Evolutionary conservation across 352 stramenopile species (phyloP).

Genomic region (Phytophthora sp.): DNA sequence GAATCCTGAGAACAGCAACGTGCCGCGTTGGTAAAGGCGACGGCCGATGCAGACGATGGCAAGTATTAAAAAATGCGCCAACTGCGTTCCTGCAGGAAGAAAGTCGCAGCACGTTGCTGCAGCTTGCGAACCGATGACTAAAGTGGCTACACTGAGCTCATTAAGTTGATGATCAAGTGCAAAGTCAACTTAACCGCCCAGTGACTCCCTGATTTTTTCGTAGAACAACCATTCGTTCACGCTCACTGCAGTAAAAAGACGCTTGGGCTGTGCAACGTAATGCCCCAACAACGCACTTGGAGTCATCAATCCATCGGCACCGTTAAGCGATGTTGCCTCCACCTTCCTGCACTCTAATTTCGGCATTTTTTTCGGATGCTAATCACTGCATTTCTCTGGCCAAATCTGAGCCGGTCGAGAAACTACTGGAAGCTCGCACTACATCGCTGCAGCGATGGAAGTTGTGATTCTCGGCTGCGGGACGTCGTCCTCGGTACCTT

Average conservation of each 20-base stretch:
- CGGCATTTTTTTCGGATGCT: not conserved
- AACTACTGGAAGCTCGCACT: not conserved
- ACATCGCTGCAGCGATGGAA: not conserved
- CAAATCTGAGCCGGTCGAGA: not conserved
- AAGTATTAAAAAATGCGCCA: too few relatives aligned
- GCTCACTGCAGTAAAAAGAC: too few relatives aligned
- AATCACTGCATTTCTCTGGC: slow-evolving; percentile 4
- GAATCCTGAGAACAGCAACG: slow-evolving; percentile 26
- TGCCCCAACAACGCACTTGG: too few relatives aligned
- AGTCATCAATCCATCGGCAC: too few relatives aligned
- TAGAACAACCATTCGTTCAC: too few relatives aligned
- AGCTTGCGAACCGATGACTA: not conserved
- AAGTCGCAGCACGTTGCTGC: not conserved
- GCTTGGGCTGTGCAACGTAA: too few relatives aligned
- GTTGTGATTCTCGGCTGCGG: not conserved
- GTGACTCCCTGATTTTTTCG: too few relatives aligned
- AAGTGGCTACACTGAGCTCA: slow-evolving; percentile 4
- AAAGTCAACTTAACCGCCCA: too few relatives aligned
- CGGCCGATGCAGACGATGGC: not conserved
- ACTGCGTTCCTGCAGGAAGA: not conserved
- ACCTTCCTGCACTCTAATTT: not conserved
- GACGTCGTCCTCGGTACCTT: not conserved
- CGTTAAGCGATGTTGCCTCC: not conserved
- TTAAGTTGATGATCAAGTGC: too few relatives aligned
- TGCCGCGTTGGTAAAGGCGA: not conserved